A percentile compares a stretch with the other conserved stretches of the same genome.
Conservation (phyloP, 1,284 basidiomycete species). For the Puccinia hordei region DNA sequence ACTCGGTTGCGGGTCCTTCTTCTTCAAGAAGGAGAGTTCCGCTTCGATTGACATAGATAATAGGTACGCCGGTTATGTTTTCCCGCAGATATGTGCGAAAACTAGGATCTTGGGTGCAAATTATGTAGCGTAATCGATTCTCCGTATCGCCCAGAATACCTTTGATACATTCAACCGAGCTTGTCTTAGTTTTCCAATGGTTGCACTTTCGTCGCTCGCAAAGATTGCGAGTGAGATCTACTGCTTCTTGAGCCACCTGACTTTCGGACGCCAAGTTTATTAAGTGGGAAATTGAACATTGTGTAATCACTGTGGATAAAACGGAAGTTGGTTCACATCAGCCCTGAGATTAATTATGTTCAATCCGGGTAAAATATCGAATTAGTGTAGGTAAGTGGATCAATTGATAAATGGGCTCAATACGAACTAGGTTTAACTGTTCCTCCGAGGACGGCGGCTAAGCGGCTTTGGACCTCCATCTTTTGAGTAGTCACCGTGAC, state of each 20-base stretch:
- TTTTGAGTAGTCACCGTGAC: conserved; percentile 31
- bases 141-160: conserved; percentile 36
- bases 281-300: conserved; percentile 40
- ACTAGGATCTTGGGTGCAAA: conserved; percentile 15
- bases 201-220: conserved; percentile 45
- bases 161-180: conserved; percentile 41
- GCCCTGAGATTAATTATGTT: background rate
- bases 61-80: conserved; percentile 24
- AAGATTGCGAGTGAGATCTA: conserved; percentile 11
- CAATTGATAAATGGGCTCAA: background rate
- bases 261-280: conserved; percentile 27
- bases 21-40: conserved; percentile 27
- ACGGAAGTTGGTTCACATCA: background rate
- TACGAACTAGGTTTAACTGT: conserved; percentile 37
- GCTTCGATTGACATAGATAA: conserved; percentile 30
- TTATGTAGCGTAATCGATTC: conserved; percentile 34
- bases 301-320: conserved; percentile 39
- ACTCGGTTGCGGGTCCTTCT: conserved; percentile 35
- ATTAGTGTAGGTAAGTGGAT: background rate
- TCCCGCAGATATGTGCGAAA: conserved; percentile 34
- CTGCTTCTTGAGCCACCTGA: conserved; percentile 42
- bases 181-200: conserved; percentile 38
- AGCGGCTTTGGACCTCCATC: conserved; percentile 32
- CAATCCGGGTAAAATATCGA: background rate
- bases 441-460: conserved; percentile 34